These are phyloP conservation scores for Cryoendolithus antarcticus DNA, from an alignment of 2,329 filamentous ascomycete genomes.

Conservation along the genomic window DNA sequence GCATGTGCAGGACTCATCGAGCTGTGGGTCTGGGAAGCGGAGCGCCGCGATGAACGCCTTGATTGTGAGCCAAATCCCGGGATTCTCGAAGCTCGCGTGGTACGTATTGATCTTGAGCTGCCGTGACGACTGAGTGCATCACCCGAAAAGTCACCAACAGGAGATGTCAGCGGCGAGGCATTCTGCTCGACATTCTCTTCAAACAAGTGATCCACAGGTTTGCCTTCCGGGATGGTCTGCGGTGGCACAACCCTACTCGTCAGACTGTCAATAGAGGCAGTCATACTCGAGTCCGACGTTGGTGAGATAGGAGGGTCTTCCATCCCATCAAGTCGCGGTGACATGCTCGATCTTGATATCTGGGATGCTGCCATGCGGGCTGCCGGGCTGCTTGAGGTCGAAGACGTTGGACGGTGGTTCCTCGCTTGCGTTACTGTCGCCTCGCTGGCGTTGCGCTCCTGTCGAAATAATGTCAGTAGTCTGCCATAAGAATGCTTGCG, in stretches of 20 bases:
- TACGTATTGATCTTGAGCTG: constrained; percentile 17
- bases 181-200: constrained; percentile 1
- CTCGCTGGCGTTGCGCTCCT: constrained; percentile 16
- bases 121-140: constrained; percentile 18
- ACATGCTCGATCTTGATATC: constrained; percentile 23
- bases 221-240: constrained; percentile 20
- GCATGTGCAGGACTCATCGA: constrained; percentile 22
- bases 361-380: constrained; percentile 14
- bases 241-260: constrained; percentile 17
- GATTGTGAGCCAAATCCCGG: constrained; percentile 8
- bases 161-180: constrained; percentile 15
- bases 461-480: constrained; percentile 8
- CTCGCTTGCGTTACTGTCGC: constrained; percentile 9
- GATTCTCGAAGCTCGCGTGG: constrained; percentile 11
- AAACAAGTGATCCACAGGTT: constrained; percentile 13
- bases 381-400: constrained; percentile 12
- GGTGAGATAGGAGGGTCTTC: constrained; percentile 1
- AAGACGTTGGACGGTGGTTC: constrained; percentile 4
- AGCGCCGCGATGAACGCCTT: constrained; percentile 17
- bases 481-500: background rate
- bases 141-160: constrained; percentile 10
- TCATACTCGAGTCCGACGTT: constrained; percentile 12
- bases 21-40: constrained; percentile 13
- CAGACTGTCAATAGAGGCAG: constrained; percentile 19
- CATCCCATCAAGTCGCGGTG: constrained; percentile 11